Evolutionary conservation across 2,329 filamentous ascomycete species (phyloP), one percentile per base, ranked within the genome.

Genomic region (Fusarium fujikuroi): DNA sequence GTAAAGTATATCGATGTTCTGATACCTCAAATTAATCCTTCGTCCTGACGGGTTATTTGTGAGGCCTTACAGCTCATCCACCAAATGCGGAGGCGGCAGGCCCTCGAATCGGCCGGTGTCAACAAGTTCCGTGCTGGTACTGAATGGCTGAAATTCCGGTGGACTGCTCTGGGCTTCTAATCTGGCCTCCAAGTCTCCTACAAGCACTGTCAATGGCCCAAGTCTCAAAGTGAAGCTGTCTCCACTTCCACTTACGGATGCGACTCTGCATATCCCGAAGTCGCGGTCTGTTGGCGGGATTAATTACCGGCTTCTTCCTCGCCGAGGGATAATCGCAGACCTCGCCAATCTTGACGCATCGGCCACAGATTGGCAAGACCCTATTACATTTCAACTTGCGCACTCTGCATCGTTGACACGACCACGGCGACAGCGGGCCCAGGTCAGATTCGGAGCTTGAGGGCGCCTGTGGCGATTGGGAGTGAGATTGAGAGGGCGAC

Each of bases 1-100:
- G 89, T 85, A 77, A 97, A 97, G 82, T 92, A 97, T 56, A 70
- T 74, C 1, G 65, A 67, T 0, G 47, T 74, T 15, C 63, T 66
- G 21, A 3, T 4, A 7, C 2, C 10, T 0, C 6, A 5, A 1
- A 11, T 73, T 2, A 68, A 34, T n/a, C 0, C 5, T 4, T 1
- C 2, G 3, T 3, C 15, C 4, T 2, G 10, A 19, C 15, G 23
- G 1, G n/a, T 3, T 8, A 9, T 16, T 4, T 3, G 2, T 19
- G 9, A 9, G 16, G 7, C 25, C 72, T 39, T 25, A 75, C 72
- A 75, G 60, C 11, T 75, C 73, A 30, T 75, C 73, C 0, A 75
- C 61, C 7, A 74, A 19, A 25, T 63, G 28, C 3, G 62, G 73
- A 21, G 72, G 73, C 9, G 73, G 73, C 2, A 75, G 10, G 5